Evolutionary conservation across 1,139 yeast genomes (phyloP).

Genomic region (Pichia cactophila): DNA sequence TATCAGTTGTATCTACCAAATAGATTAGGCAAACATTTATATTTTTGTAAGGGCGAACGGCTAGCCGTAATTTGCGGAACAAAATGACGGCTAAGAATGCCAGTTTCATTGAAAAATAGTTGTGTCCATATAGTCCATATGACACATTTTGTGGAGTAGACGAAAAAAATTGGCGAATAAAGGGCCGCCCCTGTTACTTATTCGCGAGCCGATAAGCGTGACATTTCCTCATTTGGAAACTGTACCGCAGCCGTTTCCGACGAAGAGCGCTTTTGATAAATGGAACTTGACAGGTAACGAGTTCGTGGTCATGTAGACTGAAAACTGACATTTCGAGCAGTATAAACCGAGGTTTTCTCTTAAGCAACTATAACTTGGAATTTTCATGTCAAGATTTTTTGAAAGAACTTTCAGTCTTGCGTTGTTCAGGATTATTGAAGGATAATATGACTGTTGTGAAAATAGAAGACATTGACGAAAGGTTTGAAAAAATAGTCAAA

Average conservation of each 20-base stretch:
- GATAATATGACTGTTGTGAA: constrained; percentile 3
- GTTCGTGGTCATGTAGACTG: not conserved
- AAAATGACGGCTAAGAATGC: not conserved
- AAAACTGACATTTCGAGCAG: not conserved
- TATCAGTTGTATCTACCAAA: too few species aligned
- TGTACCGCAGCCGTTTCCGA: not conserved
- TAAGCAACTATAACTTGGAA: too few species aligned
- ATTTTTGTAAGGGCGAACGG: not conserved
- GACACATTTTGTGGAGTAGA: not conserved
- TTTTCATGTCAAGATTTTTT: too few species aligned
- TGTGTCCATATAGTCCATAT: not conserved
- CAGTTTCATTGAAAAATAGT: not conserved
- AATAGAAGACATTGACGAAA: constrained; percentile 17
- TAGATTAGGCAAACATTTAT: too few species aligned
- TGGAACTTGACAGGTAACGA: not conserved
- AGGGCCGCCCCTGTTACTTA: not conserved
- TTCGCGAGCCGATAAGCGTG: not conserved
- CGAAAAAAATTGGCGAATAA: not conserved
- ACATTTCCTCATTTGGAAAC: not conserved
- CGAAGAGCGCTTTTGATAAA: not conserved
- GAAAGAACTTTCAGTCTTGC: too few species aligned
- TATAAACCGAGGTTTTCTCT: not conserved
- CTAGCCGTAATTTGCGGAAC: not conserved
- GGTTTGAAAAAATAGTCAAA: constrained; percentile 24
- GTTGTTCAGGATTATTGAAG: too few species aligned